Percentiles rank a stretch among this genome's conserved stretches.
These are phyloP conservation scores for Poronia punctata DNA, from an alignment of 495 filamentous ascomycete genomes.

Conservation along the genomic window DNA sequence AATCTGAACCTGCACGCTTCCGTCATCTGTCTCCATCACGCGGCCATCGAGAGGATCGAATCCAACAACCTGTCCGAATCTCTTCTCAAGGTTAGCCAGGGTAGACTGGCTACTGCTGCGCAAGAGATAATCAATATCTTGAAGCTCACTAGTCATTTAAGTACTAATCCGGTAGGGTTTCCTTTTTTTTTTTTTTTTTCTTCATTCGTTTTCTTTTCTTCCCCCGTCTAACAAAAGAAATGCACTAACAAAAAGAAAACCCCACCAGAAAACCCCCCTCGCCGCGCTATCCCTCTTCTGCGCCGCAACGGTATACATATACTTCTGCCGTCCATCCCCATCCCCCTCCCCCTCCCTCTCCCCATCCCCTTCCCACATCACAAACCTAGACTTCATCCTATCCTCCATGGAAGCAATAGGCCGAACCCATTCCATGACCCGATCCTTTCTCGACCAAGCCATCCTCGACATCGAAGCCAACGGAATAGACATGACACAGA, in stretches of 20 bases:
- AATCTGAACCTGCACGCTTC: conserved; percentile 41
- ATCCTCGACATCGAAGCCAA: conserved; percentile 33
- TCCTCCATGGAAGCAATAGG: conserved; percentile 31
- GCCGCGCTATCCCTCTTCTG: conserved; percentile 37
- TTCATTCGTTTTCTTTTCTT: too few species aligned
- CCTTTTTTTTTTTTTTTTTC: too few species aligned
- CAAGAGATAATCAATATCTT: conserved; percentile 39
- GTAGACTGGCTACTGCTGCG: conserved; percentile 30
- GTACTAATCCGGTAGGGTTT: conserved; percentile 22
- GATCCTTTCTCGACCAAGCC: conserved; percentile 34
- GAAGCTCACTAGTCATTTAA: conserved; percentile 27
- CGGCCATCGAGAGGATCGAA: conserved; percentile 35
- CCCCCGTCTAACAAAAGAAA: too few species aligned
- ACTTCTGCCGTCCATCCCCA: conserved; percentile 19
- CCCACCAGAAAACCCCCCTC: conserved; percentile 32
- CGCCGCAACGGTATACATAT: conserved; percentile 33
- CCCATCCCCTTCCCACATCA: conserved; percentile 20
- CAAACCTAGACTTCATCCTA: conserved; percentile 35
- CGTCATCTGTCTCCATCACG: conserved; percentile 37
- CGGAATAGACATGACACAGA: conserved; percentile 19
- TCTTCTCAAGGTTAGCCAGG: conserved; percentile 25
- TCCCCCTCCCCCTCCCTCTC: conserved; percentile 23
- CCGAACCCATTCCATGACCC: conserved; percentile 30
- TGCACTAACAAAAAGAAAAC: not conserved
- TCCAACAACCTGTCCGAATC: conserved; percentile 25